These are phyloP conservation scores for Friedmanniomyces endolithicus DNA, from an alignment of 495 filamentous ascomycete genomes.

Conservation along the genomic window DNA sequence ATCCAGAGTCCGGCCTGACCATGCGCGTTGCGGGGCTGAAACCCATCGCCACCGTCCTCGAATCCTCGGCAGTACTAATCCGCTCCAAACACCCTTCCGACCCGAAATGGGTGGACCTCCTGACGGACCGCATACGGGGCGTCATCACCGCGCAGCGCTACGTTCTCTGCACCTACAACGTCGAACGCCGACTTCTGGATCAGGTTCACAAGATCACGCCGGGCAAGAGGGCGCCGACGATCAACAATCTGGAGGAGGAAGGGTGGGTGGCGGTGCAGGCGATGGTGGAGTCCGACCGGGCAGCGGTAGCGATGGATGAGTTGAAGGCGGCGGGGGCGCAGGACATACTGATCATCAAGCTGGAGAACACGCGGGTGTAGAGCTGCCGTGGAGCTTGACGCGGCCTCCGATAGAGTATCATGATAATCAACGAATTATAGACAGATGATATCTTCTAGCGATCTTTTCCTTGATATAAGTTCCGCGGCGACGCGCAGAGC, in stretches of 20 bases:
- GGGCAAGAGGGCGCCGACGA: conserved; percentile 84
- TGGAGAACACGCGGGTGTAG: conserved; percentile 61
- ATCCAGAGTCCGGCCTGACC: conserved; percentile 86
- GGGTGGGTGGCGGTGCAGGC: conserved; percentile 86
- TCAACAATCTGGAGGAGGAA: conserved; percentile 74
- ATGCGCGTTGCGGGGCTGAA: conserved; percentile 97
- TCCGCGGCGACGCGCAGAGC: too few species aligned
- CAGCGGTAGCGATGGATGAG: conserved; percentile 86
- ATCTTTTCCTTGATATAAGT: too few species aligned
- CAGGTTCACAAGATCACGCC: conserved; percentile 71
- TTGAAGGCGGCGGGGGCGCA: conserved; percentile 65
- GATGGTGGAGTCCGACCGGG: conserved; percentile 86
- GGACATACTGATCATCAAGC: conserved; percentile 78
- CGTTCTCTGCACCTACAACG: conserved; percentile 94
- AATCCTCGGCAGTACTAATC: conserved; percentile 77
- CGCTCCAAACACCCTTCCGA: conserved; percentile 81
- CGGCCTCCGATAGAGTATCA: too few species aligned
- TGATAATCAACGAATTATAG: too few species aligned
- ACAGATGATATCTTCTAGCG: too few species aligned
- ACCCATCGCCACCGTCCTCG: conserved; percentile 84
- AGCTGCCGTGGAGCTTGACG: not conserved
- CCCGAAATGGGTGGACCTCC: conserved; percentile 61
- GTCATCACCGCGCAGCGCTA: conserved; percentile 94
- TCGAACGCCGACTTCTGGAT: conserved; percentile 53
- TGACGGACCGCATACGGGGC: conserved; percentile 71